Evolutionary conservation across 169 alveolate genomes (phyloP), one percentile per base, ranked within the genome.

Genomic region (Plasmodium falciparum): DNA sequence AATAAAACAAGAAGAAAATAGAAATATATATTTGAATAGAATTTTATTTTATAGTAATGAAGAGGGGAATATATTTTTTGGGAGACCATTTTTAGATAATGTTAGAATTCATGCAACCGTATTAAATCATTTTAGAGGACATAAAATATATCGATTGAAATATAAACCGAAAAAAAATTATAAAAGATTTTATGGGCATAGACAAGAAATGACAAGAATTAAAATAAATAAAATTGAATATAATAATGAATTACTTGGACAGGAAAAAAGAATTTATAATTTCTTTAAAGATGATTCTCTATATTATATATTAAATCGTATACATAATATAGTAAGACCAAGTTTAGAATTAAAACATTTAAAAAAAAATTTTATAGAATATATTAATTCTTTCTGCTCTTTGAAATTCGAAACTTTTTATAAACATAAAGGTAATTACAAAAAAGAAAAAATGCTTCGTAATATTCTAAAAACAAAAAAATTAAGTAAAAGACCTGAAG

Each of bases 41-140:
- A 93, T 95, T 4, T 88, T 92, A 56, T 91, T 95, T 90, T 93
- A 88, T 73, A 95, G 93, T 67, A 80, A 93, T 43, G 88, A 80
- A 56, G 93, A 93, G 52, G 97, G 97, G 54, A 88, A 93, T 74
- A 75, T 74, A 47, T 88, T 76, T 39, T 88, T 92, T 50, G 97
- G 97, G 1, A 94, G 71, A 45, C 97, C 97, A 11, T 95, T 88
- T 88, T 85, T 95, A 24, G 96, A 95, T 73, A 94, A 95, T 74
- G 93, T 95, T 9, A 56, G 97, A 45, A 95, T 95, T 22, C 52
- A 76, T 4, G 96, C 96, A 73, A 89, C 93, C 13, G 92, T 95
- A 45, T 59, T 89, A 63, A 83, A 92, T 88, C 97, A 95, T 80
- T 95, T 95, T 78, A 76, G 97, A 73, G 96, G 97, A n/a, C 94